Evolutionary conservation across 2,329 filamentous ascomycete genomes (phyloP).

Genomic region (Diaporthe citrichinensis): DNA sequence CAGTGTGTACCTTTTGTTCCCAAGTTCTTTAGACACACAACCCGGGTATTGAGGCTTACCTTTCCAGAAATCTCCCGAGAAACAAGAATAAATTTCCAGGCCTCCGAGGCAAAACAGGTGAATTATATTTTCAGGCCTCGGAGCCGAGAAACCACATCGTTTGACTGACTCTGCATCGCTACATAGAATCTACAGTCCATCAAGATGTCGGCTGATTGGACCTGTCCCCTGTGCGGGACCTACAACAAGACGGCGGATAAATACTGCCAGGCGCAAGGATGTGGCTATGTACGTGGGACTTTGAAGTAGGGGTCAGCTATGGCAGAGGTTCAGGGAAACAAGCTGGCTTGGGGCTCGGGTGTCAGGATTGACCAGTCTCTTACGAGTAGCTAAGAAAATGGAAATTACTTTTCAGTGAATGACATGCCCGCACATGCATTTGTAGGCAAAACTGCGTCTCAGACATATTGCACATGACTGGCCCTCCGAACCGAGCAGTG

Average conservation of each 20-base stretch:
- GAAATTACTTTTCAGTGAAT: not conserved
- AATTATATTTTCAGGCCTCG: no score
- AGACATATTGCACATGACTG: not conserved
- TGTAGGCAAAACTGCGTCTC: not conserved
- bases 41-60: not conserved
- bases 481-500: no score
- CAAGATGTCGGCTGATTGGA: slow-evolving; percentile 7
- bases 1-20: not conserved
- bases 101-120: no score
- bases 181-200: not conserved
- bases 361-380: not conserved
- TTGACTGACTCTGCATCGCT: not conserved
- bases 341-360: not conserved
- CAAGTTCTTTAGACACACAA: not conserved
- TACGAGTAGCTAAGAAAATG: not conserved
- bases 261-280: not conserved
- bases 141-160: not conserved
- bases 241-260: not conserved
- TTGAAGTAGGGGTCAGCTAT: not conserved
- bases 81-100: no score
- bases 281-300: not conserved
- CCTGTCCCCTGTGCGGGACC: accelerated
- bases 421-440: not conserved
- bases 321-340: not conserved
- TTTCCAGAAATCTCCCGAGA: no score